These are phyloP conservation scores for Picochlorum sp. DNA, from an alignment of 139 green algal species.

Conservation along the genomic window DNA sequence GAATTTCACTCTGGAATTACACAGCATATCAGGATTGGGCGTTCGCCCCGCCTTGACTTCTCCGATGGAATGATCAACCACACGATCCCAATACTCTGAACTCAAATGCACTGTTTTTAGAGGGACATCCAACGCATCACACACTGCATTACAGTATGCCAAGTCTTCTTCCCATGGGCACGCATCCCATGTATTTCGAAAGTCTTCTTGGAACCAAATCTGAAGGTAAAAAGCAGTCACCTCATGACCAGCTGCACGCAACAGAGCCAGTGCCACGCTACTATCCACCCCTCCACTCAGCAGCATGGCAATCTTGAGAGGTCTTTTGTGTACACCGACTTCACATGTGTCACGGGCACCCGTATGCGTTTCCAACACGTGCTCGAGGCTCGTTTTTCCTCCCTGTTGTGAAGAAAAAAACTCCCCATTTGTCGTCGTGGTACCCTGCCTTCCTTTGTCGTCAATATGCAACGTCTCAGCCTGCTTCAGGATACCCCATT, in stretches of 20 bases:
- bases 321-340: constrained; percentile 12
- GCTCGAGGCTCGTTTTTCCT: too few species aligned
- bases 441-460: too few species aligned
- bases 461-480: too few species aligned
- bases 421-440: too few species aligned
- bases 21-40: constrained; percentile 97
- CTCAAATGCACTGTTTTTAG: constrained; percentile 76
- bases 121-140: constrained; percentile 39
- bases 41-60: constrained; percentile 84
- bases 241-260: constrained; percentile 68
- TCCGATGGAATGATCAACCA: constrained; percentile 72
- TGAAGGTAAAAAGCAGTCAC: constrained; percentile 81
- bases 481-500: too few species aligned
- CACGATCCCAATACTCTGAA: constrained; percentile 81
- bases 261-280: constrained; percentile 80
- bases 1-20: constrained; percentile 91
- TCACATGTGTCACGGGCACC: constrained; percentile 4
- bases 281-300: constrained; percentile 95
- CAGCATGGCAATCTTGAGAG: constrained; percentile 67
- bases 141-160: constrained; percentile 66
- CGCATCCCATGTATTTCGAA: constrained; percentile 87
- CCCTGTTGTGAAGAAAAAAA: too few species aligned
- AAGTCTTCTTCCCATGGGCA: constrained; percentile 98
- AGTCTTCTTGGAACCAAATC: constrained; percentile 96
- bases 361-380: too few species aligned